Percentiles rank a stretch among this genome's conserved stretches.
Conservation (phyloP, 176 grass and related monocot genomes). For the Musa itinerans region DNA sequence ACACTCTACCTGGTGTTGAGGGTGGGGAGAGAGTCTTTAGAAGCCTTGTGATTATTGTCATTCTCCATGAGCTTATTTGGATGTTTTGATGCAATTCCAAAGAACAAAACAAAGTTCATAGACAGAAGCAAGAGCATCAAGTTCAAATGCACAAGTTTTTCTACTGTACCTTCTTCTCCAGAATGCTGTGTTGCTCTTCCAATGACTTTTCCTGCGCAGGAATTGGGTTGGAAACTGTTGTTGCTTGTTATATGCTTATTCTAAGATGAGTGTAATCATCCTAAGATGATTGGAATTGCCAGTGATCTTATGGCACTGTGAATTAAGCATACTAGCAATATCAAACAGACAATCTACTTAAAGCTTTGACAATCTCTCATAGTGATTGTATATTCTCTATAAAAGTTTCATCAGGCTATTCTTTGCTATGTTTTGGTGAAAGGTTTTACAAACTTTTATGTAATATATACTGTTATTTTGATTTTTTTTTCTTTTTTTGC, state of each 20-base stretch:
- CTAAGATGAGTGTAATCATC: not conserved
- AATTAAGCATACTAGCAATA: no score
- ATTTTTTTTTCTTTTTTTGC: no score
- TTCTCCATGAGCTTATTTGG: conserved; percentile 13
- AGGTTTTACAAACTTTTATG: no score
- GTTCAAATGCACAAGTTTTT: not conserved
- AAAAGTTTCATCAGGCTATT: no score
- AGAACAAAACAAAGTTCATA: not conserved
- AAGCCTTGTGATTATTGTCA: conserved; percentile 20
- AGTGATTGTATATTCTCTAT: no score
- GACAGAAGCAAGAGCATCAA: not conserved
- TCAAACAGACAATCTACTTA: no score
- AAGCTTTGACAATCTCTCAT: no score
- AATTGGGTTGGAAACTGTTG: not conserved
- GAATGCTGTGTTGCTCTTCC: conserved; percentile 35
- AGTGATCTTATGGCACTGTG: no score
- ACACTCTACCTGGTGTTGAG: conserved; percentile 39
- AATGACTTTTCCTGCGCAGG: conserved; percentile 56
- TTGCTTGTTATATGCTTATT: conserved; percentile 8
- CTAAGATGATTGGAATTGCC: not conserved
- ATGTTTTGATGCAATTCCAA: not conserved
- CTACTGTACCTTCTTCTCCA: conserved; percentile 35
- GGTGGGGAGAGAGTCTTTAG: conserved; percentile 27
- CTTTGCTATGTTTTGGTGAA: no score
- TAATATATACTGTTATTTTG: no score